Conservation (phyloP, 2,329 filamentous ascomycete genomes). For the Xylariales sp. region DNA sequence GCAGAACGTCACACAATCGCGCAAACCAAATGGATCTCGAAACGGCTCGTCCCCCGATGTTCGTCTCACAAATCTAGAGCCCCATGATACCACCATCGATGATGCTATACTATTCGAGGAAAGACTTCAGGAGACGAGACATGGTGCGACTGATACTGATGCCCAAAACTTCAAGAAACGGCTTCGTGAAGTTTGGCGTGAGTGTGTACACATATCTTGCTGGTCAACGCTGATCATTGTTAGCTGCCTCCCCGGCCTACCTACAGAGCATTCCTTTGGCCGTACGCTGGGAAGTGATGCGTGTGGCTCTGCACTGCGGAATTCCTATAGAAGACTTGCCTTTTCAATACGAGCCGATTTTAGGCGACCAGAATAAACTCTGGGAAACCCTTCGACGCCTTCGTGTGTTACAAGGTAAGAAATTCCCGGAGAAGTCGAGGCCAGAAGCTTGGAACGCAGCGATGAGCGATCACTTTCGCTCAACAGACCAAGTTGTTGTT, state of each 20-base stretch:
- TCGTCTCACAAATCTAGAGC: constrained; percentile 22
- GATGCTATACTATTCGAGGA: constrained; percentile 33
- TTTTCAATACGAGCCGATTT: constrained; percentile 54
- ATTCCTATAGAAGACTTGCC: constrained; percentile 54
- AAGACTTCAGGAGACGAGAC: constrained; percentile 45
- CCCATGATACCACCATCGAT: background rate
- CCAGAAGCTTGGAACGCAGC: constrained; percentile 60
- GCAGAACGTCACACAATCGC: constrained; percentile 24
- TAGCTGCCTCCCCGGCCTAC: constrained; percentile 52
- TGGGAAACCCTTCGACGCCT: constrained; percentile 56
- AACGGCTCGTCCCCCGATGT: constrained; percentile 34
- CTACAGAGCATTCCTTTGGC: constrained; percentile 60
- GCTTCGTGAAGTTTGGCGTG: constrained; percentile 49
- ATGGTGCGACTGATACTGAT: constrained; percentile 24
- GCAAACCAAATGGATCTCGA: constrained; percentile 14
- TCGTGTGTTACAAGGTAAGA: constrained; percentile 56
- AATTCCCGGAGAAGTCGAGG: constrained; percentile 61
- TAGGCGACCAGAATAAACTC: constrained; percentile 59
- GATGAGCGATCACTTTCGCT: constrained; percentile 51
- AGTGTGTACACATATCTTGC: constrained; percentile 29
- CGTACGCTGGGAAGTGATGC: constrained; percentile 64
- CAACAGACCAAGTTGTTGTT: constrained; percentile 53
- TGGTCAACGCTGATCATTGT: constrained; percentile 19
- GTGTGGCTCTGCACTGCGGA: constrained; percentile 59
- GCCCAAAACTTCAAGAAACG: constrained; percentile 38